Base-by-base conservation (phyloP, 192 early-diverging fungal genomes). In the Kickxella alabastrina region DNA sequence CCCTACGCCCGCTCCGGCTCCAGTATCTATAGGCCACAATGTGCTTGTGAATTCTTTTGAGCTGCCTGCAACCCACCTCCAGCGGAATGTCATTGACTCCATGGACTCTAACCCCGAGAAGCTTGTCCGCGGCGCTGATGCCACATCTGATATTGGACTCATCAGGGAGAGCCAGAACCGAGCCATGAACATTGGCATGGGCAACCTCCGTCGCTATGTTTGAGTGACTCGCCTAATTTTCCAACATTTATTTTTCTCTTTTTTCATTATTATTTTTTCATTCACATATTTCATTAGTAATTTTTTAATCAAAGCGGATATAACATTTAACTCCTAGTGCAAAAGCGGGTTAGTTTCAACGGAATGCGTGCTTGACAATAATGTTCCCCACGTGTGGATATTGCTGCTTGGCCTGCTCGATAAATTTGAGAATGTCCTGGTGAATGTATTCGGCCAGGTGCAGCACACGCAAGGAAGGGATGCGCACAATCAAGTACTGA, bases 91-190 rank as follows among this genome's bases (percentile, higher is more conserved):
- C 4, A 25, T 41, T 0, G 4, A 36, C 2, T 49, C 46, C 1
- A 40, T 43, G 1, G 26, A 57, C 25, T 34, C 34, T 17, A 28
- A 21, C 3, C 25, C 51, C 25, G 55, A 43, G 4, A 43, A 39
- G 8, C 21, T 56, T n/a, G 50, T 62, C 24, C 58, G 62, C 12
- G 63, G 63, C 1, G 50, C 29, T 23, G 70, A 74, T 46, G 54
- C 63, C 3, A 51, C 54, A 0, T 58, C 70, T 12, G 70, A 74
- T 18, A 43, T 62, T 7, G 34, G 40, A 32, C 17, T 61, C 17
- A 43, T 74, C 59, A 74, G 56, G 54, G 59, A 74, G 35, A 66
- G 57, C 63, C 54, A 66, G 46, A 66, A 62, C 59, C 70, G 70
- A 4, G 70, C 70, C 42, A 62, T 65, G 18, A 66, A 74, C 55